A percentile compares a stretch with the other conserved stretches of the same genome.
Evolutionary conservation across 768 basidiomycete genomes (phyloP).

Genomic region (Boletellus emodensis): DNA sequence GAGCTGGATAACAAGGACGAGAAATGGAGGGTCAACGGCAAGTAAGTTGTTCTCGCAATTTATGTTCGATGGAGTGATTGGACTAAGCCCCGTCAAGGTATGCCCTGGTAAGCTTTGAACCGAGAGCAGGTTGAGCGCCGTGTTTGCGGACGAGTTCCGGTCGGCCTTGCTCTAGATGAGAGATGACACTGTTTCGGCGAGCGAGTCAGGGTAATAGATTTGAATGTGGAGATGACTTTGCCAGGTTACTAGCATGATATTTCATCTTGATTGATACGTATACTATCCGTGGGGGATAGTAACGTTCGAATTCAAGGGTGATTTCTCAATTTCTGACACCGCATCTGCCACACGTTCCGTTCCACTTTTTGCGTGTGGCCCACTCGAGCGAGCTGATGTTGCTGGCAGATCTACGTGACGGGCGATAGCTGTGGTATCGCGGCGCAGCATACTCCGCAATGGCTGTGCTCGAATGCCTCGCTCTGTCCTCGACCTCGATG

Average conservation of each 20-base stretch:
- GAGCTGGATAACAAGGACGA: conserved; percentile 59
- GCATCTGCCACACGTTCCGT: no score
- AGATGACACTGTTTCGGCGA: neutral
- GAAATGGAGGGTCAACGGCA: conserved; percentile 78
- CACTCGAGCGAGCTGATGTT: no score
- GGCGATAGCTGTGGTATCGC: no score
- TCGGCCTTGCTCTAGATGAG: neutral
- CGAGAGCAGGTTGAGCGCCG: conserved; percentile 4
- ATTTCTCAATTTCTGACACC: no score
- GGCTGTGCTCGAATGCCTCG: neutral
- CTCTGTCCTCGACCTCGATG: neutral
- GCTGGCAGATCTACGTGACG: no score
- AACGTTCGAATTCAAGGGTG: no score
- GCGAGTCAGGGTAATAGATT: neutral
- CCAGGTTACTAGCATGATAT: no score
- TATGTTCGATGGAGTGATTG: neutral
- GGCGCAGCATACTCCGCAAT: no score
- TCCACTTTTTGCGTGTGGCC: no score
- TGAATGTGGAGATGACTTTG: neutral
- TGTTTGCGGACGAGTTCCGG: neutral
- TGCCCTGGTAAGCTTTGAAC: conserved; percentile 31
- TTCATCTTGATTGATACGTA: no score
- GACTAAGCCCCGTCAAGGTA: conserved; percentile 20
- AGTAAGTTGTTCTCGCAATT: conserved; percentile 39
- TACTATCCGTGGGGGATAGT: no score